These are phyloP conservation scores for Zoysia japonica DNA, from an alignment of 176 grass and related monocot genomes.

Conservation along the genomic window DNA sequence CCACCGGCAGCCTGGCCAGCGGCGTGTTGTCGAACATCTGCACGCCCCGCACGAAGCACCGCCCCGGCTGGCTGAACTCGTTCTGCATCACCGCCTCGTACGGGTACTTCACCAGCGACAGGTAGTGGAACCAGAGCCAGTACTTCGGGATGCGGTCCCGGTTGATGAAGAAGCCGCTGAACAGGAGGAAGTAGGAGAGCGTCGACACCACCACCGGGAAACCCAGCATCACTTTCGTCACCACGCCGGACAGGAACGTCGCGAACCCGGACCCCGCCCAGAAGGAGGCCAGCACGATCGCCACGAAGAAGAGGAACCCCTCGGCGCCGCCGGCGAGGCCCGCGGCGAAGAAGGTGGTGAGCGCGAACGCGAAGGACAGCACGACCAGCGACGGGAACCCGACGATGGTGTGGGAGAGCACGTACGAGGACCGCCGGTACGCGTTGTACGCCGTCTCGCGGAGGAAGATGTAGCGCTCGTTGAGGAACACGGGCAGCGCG, in stretches of 20 bases:
- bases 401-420: constrained; percentile 87
- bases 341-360: constrained; percentile 94
- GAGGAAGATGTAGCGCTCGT: constrained; percentile 99
- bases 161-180: constrained; percentile 98
- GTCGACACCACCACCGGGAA: constrained; percentile 81
- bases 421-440: constrained; percentile 93
- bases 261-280: constrained; percentile 92
- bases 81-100: constrained; percentile 97
- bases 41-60: constrained; percentile 82
- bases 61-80: constrained; percentile 68
- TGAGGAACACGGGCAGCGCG: constrained; percentile 91
- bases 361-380: constrained; percentile 83
- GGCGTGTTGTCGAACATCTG: constrained; percentile 99
- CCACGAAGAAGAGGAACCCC: constrained; percentile 89
- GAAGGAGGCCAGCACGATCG: constrained; percentile 89
- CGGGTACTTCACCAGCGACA: constrained; percentile 96
- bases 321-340: constrained; percentile 64
- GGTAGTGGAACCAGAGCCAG: constrained; percentile 99
- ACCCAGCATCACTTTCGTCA: constrained; percentile 76
- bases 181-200: constrained; percentile 92
- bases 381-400: constrained; percentile 76
- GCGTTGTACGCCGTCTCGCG: constrained; percentile 96
- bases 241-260: constrained; percentile 89
- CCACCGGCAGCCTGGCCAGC: constrained; percentile 48
- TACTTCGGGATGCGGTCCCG: constrained; percentile 74